Conservation (phyloP, 345 rosid species). For the Cardiospermum halicacabum region DNA sequence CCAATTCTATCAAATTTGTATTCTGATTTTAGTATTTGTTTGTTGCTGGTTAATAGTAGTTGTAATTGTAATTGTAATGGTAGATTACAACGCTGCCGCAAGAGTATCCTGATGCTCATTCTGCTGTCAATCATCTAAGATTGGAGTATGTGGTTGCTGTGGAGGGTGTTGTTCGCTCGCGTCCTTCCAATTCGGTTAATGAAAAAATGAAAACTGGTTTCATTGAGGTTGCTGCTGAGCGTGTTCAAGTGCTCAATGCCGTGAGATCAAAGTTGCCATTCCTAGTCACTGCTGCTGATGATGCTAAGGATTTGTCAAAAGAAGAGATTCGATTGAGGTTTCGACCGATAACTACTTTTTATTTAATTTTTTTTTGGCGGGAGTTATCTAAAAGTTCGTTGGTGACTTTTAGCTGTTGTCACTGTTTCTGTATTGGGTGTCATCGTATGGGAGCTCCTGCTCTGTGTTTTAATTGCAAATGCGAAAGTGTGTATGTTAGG, state of each 20-base stretch:
- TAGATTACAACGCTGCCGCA: constrained; percentile 78
- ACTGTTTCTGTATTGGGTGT: not conserved
- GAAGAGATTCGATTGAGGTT: constrained; percentile 95
- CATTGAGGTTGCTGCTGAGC: constrained; percentile 83
- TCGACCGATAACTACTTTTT: not conserved
- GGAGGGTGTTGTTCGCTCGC: constrained; percentile 65
- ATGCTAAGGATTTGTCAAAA: constrained; percentile 64
- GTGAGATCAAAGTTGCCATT: constrained; percentile 87
- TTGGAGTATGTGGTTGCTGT: constrained; percentile 78
- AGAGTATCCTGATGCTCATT: constrained; percentile 82
- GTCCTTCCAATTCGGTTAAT: constrained; percentile 77
- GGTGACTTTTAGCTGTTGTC: not conserved
- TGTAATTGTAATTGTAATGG: not conserved
- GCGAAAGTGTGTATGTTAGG: no score
- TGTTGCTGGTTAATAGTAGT: no score
- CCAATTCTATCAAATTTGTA: not conserved
- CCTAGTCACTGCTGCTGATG: constrained; percentile 74
- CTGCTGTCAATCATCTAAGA: constrained; percentile 60
- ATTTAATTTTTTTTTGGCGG: not conserved
- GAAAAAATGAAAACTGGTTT: constrained; percentile 81
- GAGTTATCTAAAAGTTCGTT: not conserved
- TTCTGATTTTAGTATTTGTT: not conserved
- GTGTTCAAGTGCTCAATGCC: constrained; percentile 72
- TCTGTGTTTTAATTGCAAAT: no score
- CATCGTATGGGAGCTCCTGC: not conserved